phyloP scores from a whole-genome alignment of 345 rosid genomes.

The Acer campestre region DNA sequence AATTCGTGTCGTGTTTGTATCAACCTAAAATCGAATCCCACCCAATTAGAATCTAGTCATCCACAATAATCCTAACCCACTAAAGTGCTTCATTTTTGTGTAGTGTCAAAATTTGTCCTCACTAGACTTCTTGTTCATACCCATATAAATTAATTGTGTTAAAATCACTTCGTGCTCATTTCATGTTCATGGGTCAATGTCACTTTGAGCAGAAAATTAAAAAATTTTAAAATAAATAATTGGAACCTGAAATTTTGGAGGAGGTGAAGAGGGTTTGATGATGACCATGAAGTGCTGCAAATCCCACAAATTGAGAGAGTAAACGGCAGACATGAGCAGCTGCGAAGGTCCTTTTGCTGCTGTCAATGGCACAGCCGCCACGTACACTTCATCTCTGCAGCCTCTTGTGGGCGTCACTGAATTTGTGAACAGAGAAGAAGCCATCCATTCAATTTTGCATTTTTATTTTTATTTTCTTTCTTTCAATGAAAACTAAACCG shows the following conservation, averaged over 20 bases:
- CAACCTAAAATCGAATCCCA: background rate
- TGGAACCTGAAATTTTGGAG: constrained; percentile 42
- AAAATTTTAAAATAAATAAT: background rate
- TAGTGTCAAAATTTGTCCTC: no score
- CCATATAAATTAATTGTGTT: background rate
- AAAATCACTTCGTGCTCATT: background rate
- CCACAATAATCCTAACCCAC: no score
- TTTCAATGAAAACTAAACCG: background rate
- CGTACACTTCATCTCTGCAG: constrained; percentile 56
- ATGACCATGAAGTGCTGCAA: constrained; percentile 70
- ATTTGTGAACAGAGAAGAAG: constrained; percentile 28
- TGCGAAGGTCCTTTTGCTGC: constrained; percentile 62
- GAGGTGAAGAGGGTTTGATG: constrained; percentile 42
- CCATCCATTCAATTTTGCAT: constrained; percentile 20
- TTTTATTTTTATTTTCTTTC: no score
- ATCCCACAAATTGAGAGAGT: constrained; percentile 54
- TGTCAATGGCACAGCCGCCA: constrained; percentile 59
- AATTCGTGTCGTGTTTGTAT: background rate
- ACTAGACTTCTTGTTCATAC: no score
- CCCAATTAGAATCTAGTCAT: no score
- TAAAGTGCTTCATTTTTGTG: no score
- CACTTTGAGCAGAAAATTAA: background rate
- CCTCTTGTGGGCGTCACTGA: constrained; percentile 19
- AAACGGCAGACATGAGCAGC: constrained; percentile 55
- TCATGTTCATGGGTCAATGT: background rate